Conservation (phyloP, 208 protist species). For the Trypanosoma rangeli region DNA sequence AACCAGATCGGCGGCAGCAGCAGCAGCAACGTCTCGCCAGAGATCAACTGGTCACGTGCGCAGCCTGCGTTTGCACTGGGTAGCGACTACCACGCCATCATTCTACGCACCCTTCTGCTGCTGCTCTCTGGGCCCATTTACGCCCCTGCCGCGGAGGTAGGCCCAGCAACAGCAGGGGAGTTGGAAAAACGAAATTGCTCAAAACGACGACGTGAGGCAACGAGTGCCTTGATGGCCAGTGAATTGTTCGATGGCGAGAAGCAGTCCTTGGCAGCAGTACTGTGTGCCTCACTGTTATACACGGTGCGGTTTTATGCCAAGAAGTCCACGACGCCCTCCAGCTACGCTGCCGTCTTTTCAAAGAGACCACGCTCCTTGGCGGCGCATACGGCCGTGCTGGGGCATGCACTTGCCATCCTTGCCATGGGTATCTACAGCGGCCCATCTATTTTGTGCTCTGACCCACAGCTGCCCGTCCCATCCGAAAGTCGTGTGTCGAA, state of each 20-base stretch:
- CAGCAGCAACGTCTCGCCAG: too few species aligned
- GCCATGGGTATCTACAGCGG: conserved; percentile 19
- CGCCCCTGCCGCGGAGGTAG: neutral
- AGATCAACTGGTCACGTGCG: neutral
- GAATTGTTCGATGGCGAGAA: conserved; percentile 6
- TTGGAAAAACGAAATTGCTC: neutral
- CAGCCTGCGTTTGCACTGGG: neutral
- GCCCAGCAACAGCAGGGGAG: neutral
- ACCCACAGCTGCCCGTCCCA: too few species aligned
- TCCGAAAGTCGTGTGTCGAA: neutral
- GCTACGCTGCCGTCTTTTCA: neutral
- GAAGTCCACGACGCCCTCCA: neutral
- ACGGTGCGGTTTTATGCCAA: conserved; percentile 24
- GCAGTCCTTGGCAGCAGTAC: neutral
- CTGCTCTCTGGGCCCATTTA: conserved; percentile 17
- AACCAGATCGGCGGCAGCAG: too few species aligned
- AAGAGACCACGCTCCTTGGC: neutral
- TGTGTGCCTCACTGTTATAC: conserved; percentile 18
- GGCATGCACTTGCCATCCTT: conserved; percentile 23
- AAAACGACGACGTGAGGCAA: neutral
- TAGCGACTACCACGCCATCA: conserved; percentile 4
- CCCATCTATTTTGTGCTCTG: neutral
- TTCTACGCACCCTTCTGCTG: conserved; percentile 23
- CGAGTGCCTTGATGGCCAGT: conserved; percentile 3
- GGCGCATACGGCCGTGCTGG: conserved; percentile 4